Base-by-base conservation (phyloP, 345 rosid genomes). In the Theobroma cacao region DNA sequence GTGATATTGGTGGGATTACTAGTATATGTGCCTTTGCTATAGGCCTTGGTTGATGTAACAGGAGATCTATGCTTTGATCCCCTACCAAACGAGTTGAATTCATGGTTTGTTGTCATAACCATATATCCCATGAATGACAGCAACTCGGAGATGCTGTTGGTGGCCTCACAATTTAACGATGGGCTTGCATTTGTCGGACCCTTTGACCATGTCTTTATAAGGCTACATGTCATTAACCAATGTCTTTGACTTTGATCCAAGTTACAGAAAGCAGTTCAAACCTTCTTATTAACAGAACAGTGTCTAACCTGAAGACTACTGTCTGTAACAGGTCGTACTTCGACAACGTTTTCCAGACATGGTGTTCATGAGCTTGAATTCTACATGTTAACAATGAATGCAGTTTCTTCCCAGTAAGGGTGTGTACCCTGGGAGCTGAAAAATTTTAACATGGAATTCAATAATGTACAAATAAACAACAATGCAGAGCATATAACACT, bases 391-490 rank as follows among this genome's bases (percentile, higher is more conserved):
- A 43, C 17, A n/a, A 48, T 31, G 58, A 48, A 70, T 30, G 61
- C 61, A 71, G 61, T 71, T 71, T 52, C 59, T 71, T 50, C 43
- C 75, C 75, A 28, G 8, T 28, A 28, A 59, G 33, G 33, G 64
- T 28, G 34, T 28, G 33, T 26, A 59, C 34, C 64, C 28, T 30
- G 60, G 61, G 75, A 31, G 60, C 60, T 71, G 75, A 71, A 71
- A 30, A 50, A 50, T 50, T 31, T 50, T 71, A n/a, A 71, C 75
- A 71, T 20, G 75, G 61, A 50, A 71, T 71, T 33, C 43, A 71
- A 50, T 50, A 14, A 71, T 52, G 18, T 53, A 71, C 14, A 69
- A 50, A 24, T 12, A 45, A 28, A 59, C 18, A 59, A 69, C 10
- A 26, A 50, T 13, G 11, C 61, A 50, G 18, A 50, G 59, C 41